Conservation (phyloP, 192 early-diverging fungal species). For the Dissophora ornata region DNA sequence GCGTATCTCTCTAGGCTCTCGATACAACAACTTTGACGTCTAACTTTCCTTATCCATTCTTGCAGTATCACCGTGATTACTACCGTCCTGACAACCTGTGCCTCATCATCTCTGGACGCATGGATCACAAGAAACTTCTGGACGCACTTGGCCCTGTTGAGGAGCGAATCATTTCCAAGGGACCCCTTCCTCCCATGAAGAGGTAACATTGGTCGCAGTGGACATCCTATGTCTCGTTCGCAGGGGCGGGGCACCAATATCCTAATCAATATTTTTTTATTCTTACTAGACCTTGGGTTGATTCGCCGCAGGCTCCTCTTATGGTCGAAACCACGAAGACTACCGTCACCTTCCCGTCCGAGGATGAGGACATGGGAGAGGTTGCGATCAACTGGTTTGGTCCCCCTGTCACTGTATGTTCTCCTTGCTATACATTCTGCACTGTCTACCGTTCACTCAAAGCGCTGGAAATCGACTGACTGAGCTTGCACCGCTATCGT, state of each 20-base stretch:
- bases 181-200: conserved; percentile 57
- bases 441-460: too few species aligned
- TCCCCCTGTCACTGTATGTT: conserved; percentile 60
- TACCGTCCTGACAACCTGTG: conserved; percentile 73
- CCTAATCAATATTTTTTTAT: not conserved
- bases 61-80: conserved; percentile 67
- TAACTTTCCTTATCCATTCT: not conserved
- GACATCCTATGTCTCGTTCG: too few species aligned
- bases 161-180: conserved; percentile 63
- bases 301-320: conserved; percentile 57
- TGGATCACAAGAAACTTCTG: conserved; percentile 57
- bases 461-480: too few species aligned
- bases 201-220: conserved; percentile 28
- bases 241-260: too few species aligned
- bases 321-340: conserved; percentile 58
- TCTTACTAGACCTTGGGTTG: conserved; percentile 63
- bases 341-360: conserved; percentile 66
- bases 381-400: conserved; percentile 66
- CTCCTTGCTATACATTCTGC: not conserved
- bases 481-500: conserved; percentile 1
- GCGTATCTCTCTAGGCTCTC: not conserved
- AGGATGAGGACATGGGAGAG: conserved; percentile 71
- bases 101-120: conserved; percentile 65
- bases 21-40: not conserved
- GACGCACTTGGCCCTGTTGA: conserved; percentile 61